Conservation (phyloP, 305 asterid genomes). For the Stenogyne calaminthoides region DNA sequence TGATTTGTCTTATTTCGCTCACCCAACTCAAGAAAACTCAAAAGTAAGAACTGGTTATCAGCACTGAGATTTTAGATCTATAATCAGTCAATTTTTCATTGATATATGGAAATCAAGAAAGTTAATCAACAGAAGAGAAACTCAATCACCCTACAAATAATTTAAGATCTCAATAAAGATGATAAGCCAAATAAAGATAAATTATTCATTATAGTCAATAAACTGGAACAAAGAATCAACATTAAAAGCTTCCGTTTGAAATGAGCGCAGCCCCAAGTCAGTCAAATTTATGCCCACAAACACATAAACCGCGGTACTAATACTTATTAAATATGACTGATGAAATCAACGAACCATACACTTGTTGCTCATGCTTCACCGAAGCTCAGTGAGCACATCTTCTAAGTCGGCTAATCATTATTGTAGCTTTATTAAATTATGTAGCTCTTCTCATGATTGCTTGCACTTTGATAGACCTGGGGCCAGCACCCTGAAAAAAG, state of each 20-base stretch:
- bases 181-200: neutral
- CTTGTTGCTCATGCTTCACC: slow-evolving; percentile 93
- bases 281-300: slow-evolving; percentile 1
- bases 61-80: neutral
- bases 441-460: slow-evolving; percentile 98
- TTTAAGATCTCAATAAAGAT: neutral
- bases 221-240: neutral
- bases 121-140: neutral
- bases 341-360: slow-evolving; percentile 29
- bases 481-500: slow-evolving; percentile 75
- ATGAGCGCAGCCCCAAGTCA: slow-evolving; percentile 5
- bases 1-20: slow-evolving; percentile 81
- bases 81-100: slow-evolving; percentile 10
- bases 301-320: neutral
- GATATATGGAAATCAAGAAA: neutral
- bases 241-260: slow-evolving; percentile 9
- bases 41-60: slow-evolving; percentile 24
- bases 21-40: slow-evolving; percentile 88
- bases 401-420: slow-evolving; percentile 95
- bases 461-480: slow-evolving; percentile 94
- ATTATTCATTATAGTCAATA: neutral
- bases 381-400: slow-evolving; percentile 95
- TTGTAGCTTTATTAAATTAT: slow-evolving; percentile 90
- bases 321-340: neutral
- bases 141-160: neutral